Conservation (phyloP, 352 stramenopile species). For the Phytopythium chamaehyphon region DNA sequence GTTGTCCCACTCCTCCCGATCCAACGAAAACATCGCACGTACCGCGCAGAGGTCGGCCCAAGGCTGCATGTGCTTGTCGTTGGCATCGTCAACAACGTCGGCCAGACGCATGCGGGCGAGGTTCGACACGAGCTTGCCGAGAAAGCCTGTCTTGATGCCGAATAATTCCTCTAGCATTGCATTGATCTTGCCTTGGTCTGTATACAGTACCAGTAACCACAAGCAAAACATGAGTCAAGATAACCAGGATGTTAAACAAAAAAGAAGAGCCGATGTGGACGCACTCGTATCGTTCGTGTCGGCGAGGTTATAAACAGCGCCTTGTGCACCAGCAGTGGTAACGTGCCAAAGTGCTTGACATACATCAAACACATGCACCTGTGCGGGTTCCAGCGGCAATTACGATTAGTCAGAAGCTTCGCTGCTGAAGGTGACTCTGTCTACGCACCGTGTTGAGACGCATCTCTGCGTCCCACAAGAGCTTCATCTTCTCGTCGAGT, state of each 20-base stretch:
- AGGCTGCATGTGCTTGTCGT: conserved; percentile 88
- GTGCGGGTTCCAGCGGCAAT: neutral
- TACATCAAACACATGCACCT: conserved; percentile 82
- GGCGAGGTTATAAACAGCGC: conserved; percentile 82
- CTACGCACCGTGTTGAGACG: conserved; percentile 63
- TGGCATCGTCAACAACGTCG: conserved; percentile 86
- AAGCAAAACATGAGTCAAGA: neutral
- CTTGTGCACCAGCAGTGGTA: conserved; percentile 36
- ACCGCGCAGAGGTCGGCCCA: conserved; percentile 83
- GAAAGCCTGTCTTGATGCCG: conserved; percentile 80
- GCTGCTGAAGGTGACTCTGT: neutral
- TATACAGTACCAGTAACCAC: neutral
- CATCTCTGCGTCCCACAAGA: conserved; percentile 86
- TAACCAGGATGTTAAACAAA: neutral
- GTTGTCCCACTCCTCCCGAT: neutral
- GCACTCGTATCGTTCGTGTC: conserved; percentile 86
- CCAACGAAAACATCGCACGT: conserved; percentile 4
- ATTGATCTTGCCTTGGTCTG: conserved; percentile 82
- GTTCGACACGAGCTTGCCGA: conserved; percentile 84
- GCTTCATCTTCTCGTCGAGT: conserved; percentile 85
- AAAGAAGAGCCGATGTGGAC: conserved; percentile 7
- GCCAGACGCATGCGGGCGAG: conserved; percentile 67
- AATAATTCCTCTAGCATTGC: conserved; percentile 72
- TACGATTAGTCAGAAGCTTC: neutral
- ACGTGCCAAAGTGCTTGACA: conserved; percentile 77